These are phyloP conservation scores for Aureobasidium musti DNA, from an alignment of 2,329 filamentous ascomycete genomes.

Conservation along the genomic window DNA sequence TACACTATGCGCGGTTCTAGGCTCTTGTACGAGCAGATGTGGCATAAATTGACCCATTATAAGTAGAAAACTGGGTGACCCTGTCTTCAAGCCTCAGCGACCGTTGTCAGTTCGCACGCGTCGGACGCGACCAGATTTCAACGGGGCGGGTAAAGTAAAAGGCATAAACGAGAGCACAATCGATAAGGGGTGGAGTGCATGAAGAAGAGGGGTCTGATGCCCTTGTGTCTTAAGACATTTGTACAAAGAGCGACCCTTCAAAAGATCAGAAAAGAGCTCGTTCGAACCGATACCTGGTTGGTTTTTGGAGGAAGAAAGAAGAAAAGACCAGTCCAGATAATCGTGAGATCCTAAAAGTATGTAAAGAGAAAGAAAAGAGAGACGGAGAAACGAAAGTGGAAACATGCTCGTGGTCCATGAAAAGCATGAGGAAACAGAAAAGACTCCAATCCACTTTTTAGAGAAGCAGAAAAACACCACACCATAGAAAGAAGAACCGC, in stretches of 20 bases:
- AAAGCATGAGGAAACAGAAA: background rate
- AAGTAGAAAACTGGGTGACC: background rate
- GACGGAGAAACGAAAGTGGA: background rate
- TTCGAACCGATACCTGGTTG: too few relatives aligned
- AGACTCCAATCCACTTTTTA: background rate
- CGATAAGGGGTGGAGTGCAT: too few relatives aligned
- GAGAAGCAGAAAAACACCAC: background rate
- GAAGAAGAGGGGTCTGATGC: too few relatives aligned
- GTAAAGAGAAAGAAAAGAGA: background rate
- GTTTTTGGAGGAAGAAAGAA: background rate
- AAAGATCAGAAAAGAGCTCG: too few relatives aligned
- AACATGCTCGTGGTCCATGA: slow-evolving; percentile 3
- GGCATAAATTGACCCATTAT: background rate
- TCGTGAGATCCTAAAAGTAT: background rate
- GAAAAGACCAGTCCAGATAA: background rate
- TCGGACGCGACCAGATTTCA: background rate
- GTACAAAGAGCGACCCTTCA: too few relatives aligned
- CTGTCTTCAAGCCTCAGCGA: background rate
- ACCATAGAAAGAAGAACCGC: too few relatives aligned
- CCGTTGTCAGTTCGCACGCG: background rate
- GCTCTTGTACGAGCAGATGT: too few relatives aligned
- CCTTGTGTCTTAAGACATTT: too few relatives aligned
- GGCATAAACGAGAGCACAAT: too few relatives aligned
- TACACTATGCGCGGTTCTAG: too few relatives aligned
- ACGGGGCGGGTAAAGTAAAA: too few relatives aligned